Evolutionary conservation across 2,329 filamentous ascomycete species (phyloP).

Genomic region (Fusarium buxicola): DNA sequence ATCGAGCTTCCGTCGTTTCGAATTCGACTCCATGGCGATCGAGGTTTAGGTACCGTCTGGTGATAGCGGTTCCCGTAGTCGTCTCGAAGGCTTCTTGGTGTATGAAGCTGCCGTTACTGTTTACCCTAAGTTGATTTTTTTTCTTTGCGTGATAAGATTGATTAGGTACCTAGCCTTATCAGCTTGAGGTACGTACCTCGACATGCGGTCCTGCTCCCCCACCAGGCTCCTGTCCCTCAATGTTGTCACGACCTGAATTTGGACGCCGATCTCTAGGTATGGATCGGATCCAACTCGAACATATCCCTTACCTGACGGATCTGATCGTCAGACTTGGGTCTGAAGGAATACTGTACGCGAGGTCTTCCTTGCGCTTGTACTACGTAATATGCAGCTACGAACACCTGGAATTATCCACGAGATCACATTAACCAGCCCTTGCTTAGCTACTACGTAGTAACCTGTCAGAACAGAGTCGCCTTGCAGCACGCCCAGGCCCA

Average conservation of each 20-base stretch:
- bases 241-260: background rate
- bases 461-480: slow-evolving; percentile 31
- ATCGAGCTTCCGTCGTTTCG: slow-evolving; percentile 63
- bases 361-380: slow-evolving; percentile 29
- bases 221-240: no score
- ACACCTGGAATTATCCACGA: slow-evolving; percentile 14
- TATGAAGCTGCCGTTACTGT: slow-evolving; percentile 31
- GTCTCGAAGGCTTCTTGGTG: slow-evolving; percentile 26
- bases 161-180: no score
- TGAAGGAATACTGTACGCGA: slow-evolving; percentile 9
- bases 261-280: slow-evolving; percentile 1
- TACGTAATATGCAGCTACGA: slow-evolving; percentile 32
- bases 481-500: slow-evolving; percentile 40
- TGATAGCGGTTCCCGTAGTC: slow-evolving; percentile 23
- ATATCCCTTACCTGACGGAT: slow-evolving; percentile 11
- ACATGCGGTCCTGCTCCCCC: no score
- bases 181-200: slow-evolving; percentile 43
- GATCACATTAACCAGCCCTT: slow-evolving; percentile 37
- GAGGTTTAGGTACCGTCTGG: slow-evolving; percentile 18
- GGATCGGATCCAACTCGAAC: slow-evolving; percentile 20
- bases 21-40: slow-evolving; percentile 57
- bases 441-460: slow-evolving; percentile 28
- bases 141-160: no score
- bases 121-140: slow-evolving; percentile 42
- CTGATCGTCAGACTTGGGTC: slow-evolving; percentile 13